These are phyloP conservation scores for Pholiota conissans DNA, from an alignment of 768 basidiomycete species.

Conservation along the genomic window DNA sequence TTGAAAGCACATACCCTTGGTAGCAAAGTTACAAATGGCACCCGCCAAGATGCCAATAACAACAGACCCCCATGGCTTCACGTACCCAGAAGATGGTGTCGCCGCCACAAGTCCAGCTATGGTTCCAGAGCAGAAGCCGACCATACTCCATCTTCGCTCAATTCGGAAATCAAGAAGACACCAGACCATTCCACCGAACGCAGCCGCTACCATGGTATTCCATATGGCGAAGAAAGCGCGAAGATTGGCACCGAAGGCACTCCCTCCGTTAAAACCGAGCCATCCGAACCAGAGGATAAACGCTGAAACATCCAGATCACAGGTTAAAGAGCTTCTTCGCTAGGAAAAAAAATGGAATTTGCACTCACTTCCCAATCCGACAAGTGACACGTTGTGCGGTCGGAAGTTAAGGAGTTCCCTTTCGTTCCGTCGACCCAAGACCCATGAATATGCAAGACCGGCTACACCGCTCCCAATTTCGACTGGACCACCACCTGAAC, in stretches of 20 bases:
- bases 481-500: constrained; percentile 78
- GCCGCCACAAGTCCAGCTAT: constrained; percentile 88
- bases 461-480: constrained; percentile 86
- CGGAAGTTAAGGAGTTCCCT: constrained; percentile 76
- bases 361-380: constrained; percentile 68
- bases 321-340: constrained; percentile 2
- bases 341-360: neutral
- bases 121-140: constrained; percentile 92
- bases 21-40: constrained; percentile 78
- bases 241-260: constrained; percentile 84
- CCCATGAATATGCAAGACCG: constrained; percentile 84
- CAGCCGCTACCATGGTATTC: constrained; percentile 87
- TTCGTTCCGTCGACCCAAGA: constrained; percentile 79
- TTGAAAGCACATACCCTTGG: constrained; percentile 55
- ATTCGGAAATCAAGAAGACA: constrained; percentile 77
- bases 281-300: constrained; percentile 88
- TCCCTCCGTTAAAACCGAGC: constrained; percentile 91
- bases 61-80: constrained; percentile 76
- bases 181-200: constrained; percentile 83
- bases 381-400: constrained; percentile 85
- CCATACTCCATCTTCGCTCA: constrained; percentile 84
- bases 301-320: constrained; percentile 28
- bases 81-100: constrained; percentile 83
- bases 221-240: constrained; percentile 83
- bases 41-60: constrained; percentile 76